Conservation (phyloP, 441 rosid genomes). For the Erodium chrysanthum region DNA sequence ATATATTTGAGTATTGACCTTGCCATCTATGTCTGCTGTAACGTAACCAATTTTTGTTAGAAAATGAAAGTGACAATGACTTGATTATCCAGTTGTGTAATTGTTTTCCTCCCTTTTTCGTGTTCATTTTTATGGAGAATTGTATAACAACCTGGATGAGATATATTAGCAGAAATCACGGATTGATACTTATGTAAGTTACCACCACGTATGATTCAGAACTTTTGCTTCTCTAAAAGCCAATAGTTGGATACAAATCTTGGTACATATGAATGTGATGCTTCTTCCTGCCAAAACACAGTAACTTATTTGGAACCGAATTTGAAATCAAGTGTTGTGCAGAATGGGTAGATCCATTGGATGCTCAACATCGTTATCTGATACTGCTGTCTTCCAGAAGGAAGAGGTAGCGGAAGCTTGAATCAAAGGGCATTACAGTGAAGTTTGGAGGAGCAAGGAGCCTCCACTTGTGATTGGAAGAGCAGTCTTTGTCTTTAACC, state of each 20-base stretch:
- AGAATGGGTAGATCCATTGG: not conserved
- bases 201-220: not conserved
- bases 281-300: not conserved
- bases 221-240: too few species aligned
- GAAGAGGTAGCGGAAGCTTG: constrained; percentile 57
- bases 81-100: not conserved
- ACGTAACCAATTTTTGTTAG: too few species aligned
- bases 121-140: too few species aligned
- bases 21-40: too few species aligned
- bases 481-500: constrained; percentile 34
- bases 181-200: not conserved
- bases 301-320: not conserved
- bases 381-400: constrained; percentile 20
- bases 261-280: not conserved
- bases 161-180: not conserved
- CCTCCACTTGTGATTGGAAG: constrained; percentile 38
- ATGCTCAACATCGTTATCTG: not conserved
- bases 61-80: not conserved
- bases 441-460: constrained; percentile 39
- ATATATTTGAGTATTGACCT: too few species aligned
- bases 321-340: not conserved
- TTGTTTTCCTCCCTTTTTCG: too few species aligned
- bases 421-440: constrained; percentile 42
- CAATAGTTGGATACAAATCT: not conserved
- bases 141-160: too few species aligned